phyloP scores from a whole-genome alignment of 345 rosid genomes.

The Carallia brachiata region DNA sequence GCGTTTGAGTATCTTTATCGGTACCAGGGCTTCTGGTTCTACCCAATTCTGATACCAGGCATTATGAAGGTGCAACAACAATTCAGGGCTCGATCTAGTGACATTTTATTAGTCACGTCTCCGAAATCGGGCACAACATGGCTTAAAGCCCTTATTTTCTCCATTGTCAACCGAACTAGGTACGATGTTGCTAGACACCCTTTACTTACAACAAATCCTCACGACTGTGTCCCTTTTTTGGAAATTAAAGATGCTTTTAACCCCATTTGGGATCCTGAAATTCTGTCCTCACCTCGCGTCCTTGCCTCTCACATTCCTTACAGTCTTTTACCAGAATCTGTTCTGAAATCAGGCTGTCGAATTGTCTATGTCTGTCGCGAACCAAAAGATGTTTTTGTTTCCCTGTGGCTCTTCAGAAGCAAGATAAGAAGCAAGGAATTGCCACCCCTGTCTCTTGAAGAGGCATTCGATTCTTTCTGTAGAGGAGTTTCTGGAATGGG shows the following conservation, averaged over 20 bases:
- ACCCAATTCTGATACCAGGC: background rate
- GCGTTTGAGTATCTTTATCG: background rate
- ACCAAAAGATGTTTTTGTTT: constrained; percentile 7
- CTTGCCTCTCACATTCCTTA: background rate
- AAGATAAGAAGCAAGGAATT: background rate
- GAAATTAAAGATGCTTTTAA: background rate
- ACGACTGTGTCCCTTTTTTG: background rate
- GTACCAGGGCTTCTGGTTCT: constrained; percentile 3
- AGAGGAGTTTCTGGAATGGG: background rate
- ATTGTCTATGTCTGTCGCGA: constrained; percentile 1
- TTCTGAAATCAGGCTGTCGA: background rate
- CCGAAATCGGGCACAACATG: constrained; percentile 10
- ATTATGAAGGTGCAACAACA: background rate
- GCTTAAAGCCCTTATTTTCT: background rate
- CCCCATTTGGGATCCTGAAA: background rate
- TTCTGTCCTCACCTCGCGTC: background rate
- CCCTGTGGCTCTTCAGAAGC: background rate
- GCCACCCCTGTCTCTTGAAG: background rate
- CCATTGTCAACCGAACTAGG: background rate
- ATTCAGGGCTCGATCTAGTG: background rate
- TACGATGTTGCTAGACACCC: background rate
- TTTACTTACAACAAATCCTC: background rate
- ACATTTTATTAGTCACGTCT: background rate
- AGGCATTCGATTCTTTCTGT: background rate
- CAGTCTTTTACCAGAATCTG: background rate